Conservation (phyloP, 495 filamentous ascomycete species). For the Lophiostoma macrostomum region DNA sequence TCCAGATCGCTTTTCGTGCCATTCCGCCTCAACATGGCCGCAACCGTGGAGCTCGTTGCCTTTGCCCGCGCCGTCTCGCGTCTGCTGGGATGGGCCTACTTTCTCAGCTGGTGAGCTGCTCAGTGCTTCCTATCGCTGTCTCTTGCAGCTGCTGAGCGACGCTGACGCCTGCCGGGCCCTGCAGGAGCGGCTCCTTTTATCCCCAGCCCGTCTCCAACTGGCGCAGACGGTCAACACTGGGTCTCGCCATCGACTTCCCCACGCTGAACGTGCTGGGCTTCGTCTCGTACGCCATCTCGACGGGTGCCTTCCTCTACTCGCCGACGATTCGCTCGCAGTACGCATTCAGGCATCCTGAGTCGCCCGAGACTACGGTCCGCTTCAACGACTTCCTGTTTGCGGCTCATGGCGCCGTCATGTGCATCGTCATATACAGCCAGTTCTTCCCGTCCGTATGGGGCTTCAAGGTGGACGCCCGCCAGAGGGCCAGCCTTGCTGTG, state of each 20-base stretch:
- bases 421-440: constrained; percentile 65
- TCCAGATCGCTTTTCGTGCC: too few relatives aligned
- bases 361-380: constrained; percentile 74
- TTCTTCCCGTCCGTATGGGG: constrained; percentile 72
- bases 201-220: constrained; percentile 81
- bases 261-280: constrained; percentile 82
- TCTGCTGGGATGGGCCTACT: constrained; percentile 37
- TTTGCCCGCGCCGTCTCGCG: constrained; percentile 29
- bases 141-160: constrained; percentile 43
- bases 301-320: constrained; percentile 70
- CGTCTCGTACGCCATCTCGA: constrained; percentile 71
- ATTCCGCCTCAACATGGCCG: background rate
- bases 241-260: constrained; percentile 83
- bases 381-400: constrained; percentile 91
- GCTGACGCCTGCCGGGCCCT: background rate
- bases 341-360: constrained; percentile 68
- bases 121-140: background rate
- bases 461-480: constrained; percentile 57
- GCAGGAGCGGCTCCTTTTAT: constrained; percentile 83
- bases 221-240: constrained; percentile 68
- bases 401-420: constrained; percentile 69
- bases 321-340: constrained; percentile 76
- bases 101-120: constrained; percentile 35
- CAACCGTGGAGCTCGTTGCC: constrained; percentile 15
- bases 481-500: constrained; percentile 62